A percentile compares a stretch with the other conserved stretches of the same genome.
phyloP scores from a whole-genome alignment of 2,329 filamentous ascomycete species.

The Ambrosiella xylebori region DNA sequence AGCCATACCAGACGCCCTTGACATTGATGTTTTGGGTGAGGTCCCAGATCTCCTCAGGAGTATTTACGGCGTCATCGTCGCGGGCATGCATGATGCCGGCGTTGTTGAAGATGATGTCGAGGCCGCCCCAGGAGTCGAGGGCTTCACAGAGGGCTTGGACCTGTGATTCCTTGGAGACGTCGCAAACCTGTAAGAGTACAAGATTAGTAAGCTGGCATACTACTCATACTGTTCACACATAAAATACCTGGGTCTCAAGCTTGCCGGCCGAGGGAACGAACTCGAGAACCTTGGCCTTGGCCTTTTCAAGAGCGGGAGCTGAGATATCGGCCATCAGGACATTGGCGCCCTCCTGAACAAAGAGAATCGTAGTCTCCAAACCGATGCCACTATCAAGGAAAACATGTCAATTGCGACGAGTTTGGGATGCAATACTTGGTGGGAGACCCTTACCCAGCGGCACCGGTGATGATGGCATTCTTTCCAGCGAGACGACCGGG shows the following conservation, averaged over 20 bases:
- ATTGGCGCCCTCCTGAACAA: constrained; percentile 72
- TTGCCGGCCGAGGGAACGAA: constrained; percentile 44
- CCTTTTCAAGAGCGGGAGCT: constrained; percentile 57
- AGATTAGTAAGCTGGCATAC: not conserved
- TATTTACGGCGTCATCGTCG: constrained; percentile 65
- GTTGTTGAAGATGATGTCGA: constrained; percentile 94
- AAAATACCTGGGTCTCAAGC: constrained; percentile 40
- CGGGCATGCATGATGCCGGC: constrained; percentile 89
- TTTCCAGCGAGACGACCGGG: constrained; percentile 39
- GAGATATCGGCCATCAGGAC: constrained; percentile 80
- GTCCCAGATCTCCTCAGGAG: constrained; percentile 84
- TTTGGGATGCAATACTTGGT: not conserved
- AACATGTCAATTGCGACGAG: not conserved
- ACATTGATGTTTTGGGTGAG: constrained; percentile 88
- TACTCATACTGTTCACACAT: not conserved
- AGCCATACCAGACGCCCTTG: constrained; percentile 94
- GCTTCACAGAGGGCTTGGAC: constrained; percentile 58
- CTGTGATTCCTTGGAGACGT: constrained; percentile 73
- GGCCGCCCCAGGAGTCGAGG: constrained; percentile 68
- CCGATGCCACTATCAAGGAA: constrained; percentile 56
- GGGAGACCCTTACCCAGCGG: constrained; percentile 52
- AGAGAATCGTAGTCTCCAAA: constrained; percentile 79
- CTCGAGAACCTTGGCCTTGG: constrained; percentile 55
- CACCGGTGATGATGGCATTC: constrained; percentile 63
- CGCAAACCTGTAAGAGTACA: constrained; percentile 27